A percentile compares a stretch with the other conserved stretches of the same genome.
These are phyloP conservation scores for Leptographium procerum DNA, from an alignment of 2,329 filamentous ascomycete genomes.

Conservation along the genomic window DNA sequence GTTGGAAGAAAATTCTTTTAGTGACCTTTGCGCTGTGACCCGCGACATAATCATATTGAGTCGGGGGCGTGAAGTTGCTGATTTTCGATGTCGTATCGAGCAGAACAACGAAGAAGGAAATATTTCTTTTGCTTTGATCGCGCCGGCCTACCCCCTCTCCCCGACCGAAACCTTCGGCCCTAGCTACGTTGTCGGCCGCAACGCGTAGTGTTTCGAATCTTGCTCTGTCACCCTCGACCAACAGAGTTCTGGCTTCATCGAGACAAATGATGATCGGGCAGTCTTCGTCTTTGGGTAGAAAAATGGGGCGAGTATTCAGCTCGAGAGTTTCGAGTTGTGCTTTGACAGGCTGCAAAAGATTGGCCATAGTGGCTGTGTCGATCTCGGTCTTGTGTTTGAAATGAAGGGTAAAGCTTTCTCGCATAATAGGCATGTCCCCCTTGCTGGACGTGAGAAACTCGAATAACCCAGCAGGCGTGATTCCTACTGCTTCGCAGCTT, in stretches of 20 bases:
- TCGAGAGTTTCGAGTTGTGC: neutral
- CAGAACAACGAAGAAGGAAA: neutral
- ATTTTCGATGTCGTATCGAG: neutral
- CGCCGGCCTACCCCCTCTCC: too few relatives aligned
- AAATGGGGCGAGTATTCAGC: too few relatives aligned
- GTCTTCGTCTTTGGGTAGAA: neutral
- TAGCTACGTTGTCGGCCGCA: neutral
- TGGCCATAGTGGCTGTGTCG: too few relatives aligned
- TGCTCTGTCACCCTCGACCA: neutral
- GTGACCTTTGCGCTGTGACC: neutral
- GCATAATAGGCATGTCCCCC: too few relatives aligned
- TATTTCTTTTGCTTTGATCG: neutral
- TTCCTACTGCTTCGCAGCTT: too few relatives aligned
- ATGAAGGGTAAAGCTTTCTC: too few relatives aligned
- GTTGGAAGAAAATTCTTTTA: neutral
- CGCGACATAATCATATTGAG: neutral
- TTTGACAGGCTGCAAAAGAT: too few relatives aligned
- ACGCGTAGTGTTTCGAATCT: conserved; percentile 4
- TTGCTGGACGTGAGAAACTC: too few relatives aligned
- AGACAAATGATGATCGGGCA: neutral
- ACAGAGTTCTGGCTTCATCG: neutral
- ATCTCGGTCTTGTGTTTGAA: too few relatives aligned
- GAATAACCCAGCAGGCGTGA: too few relatives aligned
- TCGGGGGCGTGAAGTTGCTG: neutral
- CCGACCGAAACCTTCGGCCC: too few relatives aligned